Evolutionary conservation across 768 basidiomycete species (phyloP), one percentile per base, ranked within the genome.

Genomic region (Tephrocybe sp.): DNA sequence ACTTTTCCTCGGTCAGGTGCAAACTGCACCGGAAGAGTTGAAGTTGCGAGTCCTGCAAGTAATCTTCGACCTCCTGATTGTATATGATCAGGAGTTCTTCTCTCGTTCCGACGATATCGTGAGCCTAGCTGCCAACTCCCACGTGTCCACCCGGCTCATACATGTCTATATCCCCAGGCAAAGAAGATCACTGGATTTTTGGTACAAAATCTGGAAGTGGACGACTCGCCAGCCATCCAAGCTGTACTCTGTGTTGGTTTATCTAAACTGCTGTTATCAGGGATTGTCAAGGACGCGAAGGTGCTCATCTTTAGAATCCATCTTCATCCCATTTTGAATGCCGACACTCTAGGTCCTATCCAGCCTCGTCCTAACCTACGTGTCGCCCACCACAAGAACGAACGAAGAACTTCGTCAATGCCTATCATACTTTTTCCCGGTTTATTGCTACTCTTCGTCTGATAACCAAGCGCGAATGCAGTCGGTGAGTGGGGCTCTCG

Each of bases 381-480:
- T 98, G 49, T 91, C 92, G 0, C 91, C 93, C 0, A 83, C 87
- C 39, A 97, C 95, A 0, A 78, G 74, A 9, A 80, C 85, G 21
- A 98, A 97, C 62, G 86, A 89, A 57, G 83, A 90, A 56, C 75
- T 98, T 15, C 79, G 93, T 38, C 96, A 98, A 68, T 98, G 93
- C 62, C 74, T 99, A 12, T 85, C 92, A 4, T 98, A 97, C 66
- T 98, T 98, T 77, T 89, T 99, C 73, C 93, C 93, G 0, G 86
- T 93, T 0, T 98, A 91, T 64, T 91, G 92, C 64, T 97, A 90
- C 67, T 92, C 94, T 0, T 86, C 90, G 0, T 68, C 84, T 5
- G 68, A 64, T 15, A 96, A 98, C 63, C 94, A 98, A 69, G 77
- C 59, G 64, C 80, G 75, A 75, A 84, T 74, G 58, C 81, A 76